Conservation (phyloP, 306 rosid species). For the Vicia faba region DNA sequence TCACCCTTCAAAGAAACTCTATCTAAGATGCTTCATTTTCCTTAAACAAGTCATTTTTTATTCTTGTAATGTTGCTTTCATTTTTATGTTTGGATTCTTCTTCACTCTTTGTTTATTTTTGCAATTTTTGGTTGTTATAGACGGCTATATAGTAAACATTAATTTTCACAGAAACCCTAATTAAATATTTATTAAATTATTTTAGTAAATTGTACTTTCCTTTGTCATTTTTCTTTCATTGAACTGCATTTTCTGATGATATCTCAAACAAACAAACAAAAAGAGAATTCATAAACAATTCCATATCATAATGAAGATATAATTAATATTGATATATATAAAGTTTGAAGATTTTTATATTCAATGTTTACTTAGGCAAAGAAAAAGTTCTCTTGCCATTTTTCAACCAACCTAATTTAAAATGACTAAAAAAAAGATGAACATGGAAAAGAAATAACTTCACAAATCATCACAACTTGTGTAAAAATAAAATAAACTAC, state of each 20-base stretch:
- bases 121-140: constrained; percentile 1
- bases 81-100: constrained; percentile 1
- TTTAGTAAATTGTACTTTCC: constrained; percentile 18
- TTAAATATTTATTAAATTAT: neutral
- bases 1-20: constrained; percentile 34
- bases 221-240: constrained; percentile 17
- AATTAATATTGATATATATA: constrained; percentile 17
- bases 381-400: constrained; percentile 28
- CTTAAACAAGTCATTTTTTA: neutral
- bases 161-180: neutral
- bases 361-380: constrained; percentile 32
- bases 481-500: neutral
- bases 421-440: neutral
- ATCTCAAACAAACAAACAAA: constrained; percentile 2
- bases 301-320: constrained; percentile 11
- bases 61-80: constrained; percentile 1
- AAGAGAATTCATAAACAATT: neutral
- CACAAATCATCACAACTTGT: neutral
- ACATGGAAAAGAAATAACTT: neutral
- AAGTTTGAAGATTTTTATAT: constrained; percentile 3
- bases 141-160: neutral
- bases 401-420: constrained; percentile 18
- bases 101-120: neutral
- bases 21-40: constrained; percentile 23
- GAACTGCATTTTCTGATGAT: constrained; percentile 9